These are phyloP conservation scores for Ophioceras dolichostomum DNA, from an alignment of 2,329 filamentous ascomycete genomes.

Conservation along the genomic window DNA sequence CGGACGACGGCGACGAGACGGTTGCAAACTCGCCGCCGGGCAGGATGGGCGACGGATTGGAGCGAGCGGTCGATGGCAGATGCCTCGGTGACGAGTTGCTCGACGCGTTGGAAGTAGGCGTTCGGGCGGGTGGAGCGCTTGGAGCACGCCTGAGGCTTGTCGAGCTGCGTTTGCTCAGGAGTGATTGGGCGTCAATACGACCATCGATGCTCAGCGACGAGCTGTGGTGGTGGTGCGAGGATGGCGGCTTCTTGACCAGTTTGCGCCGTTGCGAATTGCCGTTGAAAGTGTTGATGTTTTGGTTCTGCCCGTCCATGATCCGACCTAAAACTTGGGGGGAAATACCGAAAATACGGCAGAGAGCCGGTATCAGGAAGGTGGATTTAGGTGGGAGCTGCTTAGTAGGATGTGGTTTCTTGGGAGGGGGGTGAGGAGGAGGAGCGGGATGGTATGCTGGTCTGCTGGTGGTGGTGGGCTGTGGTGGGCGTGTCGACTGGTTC, in stretches of 20 bases:
- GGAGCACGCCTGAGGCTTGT: slow-evolving; percentile 48
- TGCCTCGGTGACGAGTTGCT: slow-evolving; percentile 35
- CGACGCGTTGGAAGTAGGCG: slow-evolving; percentile 34
- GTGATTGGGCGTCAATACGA: slow-evolving; percentile 41
- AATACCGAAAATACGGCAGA: background rate
- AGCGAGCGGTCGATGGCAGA: slow-evolving; percentile 23
- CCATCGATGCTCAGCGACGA: slow-evolving; percentile 39
- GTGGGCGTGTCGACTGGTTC: no score
- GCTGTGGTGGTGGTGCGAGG: slow-evolving; percentile 31
- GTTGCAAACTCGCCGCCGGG: slow-evolving; percentile 29
- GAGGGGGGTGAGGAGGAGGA: background rate
- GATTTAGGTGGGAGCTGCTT: background rate
- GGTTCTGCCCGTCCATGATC: slow-evolving; percentile 33
- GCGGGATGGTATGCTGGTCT: no score
- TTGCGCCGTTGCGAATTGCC: slow-evolving; percentile 41
- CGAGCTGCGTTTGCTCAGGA: slow-evolving; percentile 52
- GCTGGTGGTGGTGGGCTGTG: no score
- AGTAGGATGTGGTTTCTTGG: background rate
- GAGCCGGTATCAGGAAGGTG: background rate
- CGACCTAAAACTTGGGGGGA: slow-evolving; percentile 3
- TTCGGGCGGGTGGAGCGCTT: slow-evolving; percentile 41
- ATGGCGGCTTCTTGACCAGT: slow-evolving; percentile 50
- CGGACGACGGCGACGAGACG: slow-evolving; percentile 6
- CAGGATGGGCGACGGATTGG: slow-evolving; percentile 33
- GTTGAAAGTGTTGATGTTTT: slow-evolving; percentile 25